A percentile compares a stretch with the other conserved stretches of the same genome.
phyloP scores from a whole-genome alignment of 2,329 filamentous ascomycete genomes.

The Uncinocarpus reesii region DNA sequence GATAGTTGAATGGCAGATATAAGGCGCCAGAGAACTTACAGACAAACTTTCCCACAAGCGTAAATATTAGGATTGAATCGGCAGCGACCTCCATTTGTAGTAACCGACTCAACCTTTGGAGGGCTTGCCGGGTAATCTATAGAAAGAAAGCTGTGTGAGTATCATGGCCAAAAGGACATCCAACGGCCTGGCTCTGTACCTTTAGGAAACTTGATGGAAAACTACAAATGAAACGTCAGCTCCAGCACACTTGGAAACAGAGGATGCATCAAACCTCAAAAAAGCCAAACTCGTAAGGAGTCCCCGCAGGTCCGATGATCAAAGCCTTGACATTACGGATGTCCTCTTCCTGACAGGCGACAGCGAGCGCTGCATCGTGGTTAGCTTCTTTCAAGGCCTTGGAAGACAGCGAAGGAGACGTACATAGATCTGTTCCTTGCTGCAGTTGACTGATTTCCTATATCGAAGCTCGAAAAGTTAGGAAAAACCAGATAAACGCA shows the following conservation, averaged over 20 bases:
- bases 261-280: constrained; percentile 59
- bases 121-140: constrained; percentile 68
- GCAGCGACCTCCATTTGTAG: constrained; percentile 78
- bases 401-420: constrained; percentile 24
- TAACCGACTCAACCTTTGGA: constrained; percentile 55
- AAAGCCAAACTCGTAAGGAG: constrained; percentile 94
- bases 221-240: constrained; percentile 42
- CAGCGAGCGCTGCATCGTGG: constrained; percentile 58
- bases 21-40: constrained; percentile 48
- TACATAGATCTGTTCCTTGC: constrained; percentile 72
- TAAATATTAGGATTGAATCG: constrained; percentile 98
- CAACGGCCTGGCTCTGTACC: constrained; percentile 39
- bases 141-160: neutral
- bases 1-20: neutral
- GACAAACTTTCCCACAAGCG: constrained; percentile 76
- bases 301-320: constrained; percentile 86
- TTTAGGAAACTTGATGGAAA: constrained; percentile 64
- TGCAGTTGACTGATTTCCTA: constrained; percentile 82
- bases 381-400: constrained; percentile 14
- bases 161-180: neutral
- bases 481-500: constrained; percentile 10
- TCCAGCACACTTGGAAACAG: neutral
- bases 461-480: constrained; percentile 17
- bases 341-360: constrained; percentile 77
- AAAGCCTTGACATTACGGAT: constrained; percentile 78